Evolutionary conservation across 2,329 filamentous ascomycete genomes (phyloP).

Genomic region (Boeremia lycopersici): DNA sequence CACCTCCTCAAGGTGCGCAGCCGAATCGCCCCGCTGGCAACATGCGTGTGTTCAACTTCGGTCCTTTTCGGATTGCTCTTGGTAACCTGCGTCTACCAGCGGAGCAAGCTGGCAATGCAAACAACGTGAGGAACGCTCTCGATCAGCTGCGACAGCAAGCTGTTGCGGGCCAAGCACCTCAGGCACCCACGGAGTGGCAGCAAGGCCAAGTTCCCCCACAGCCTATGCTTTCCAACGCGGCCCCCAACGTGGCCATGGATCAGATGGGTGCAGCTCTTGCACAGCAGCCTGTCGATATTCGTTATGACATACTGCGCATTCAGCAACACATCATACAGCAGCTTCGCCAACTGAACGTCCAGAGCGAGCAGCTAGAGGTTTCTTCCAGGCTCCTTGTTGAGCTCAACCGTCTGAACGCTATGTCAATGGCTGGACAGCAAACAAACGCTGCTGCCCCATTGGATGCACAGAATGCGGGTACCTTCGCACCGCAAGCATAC

Average conservation of each 20-base stretch:
- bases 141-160: conserved; percentile 33
- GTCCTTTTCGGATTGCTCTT: conserved; percentile 43
- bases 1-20: conserved; percentile 24
- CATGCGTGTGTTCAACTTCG: conserved; percentile 46
- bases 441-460: conserved; percentile 32
- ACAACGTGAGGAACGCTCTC: conserved; percentile 31
- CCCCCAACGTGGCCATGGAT: conserved; percentile 14
- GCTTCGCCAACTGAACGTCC: conserved; percentile 41
- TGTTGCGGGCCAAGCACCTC: conserved; percentile 31
- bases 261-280: conserved; percentile 29
- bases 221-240: conserved; percentile 8
- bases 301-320: conserved; percentile 44
- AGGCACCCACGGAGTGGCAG: conserved; percentile 25
- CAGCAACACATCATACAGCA: conserved; percentile 47
- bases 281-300: conserved; percentile 42
- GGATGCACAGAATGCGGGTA: conserved; percentile 24
- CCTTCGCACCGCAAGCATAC: conserved; percentile 41
- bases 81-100: conserved; percentile 42
- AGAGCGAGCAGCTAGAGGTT: conserved; percentile 44
- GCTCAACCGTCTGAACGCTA: conserved; percentile 32
- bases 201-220: conserved; percentile 18
- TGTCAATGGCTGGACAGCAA: conserved; percentile 30
- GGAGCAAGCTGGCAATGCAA: conserved; percentile 32
- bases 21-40: conserved; percentile 36
- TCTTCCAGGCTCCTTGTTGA: conserved; percentile 40